phyloP scores from a whole-genome alignment of 2,329 filamentous ascomycete species.

The Claviceps paspali region DNA sequence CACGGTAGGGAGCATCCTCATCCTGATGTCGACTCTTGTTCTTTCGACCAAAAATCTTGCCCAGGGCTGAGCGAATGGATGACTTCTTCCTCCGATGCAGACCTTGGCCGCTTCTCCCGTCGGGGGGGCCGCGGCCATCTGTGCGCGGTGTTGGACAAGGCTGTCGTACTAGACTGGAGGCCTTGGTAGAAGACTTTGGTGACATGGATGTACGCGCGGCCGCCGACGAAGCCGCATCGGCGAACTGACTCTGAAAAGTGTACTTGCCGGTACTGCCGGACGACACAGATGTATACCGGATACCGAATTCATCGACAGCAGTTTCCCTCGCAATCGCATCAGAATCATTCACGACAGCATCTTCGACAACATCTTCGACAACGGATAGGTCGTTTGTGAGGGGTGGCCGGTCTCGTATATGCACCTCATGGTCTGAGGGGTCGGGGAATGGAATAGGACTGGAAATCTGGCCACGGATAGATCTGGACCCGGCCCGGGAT shows the following conservation, averaged over 20 bases:
- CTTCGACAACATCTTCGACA: no score
- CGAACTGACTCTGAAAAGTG: background rate
- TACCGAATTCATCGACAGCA: background rate
- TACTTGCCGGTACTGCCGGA: background rate
- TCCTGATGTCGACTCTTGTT: constrained; percentile 25
- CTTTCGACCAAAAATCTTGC: constrained; percentile 42
- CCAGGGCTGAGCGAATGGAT: constrained; percentile 37
- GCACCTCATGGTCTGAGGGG: constrained; percentile 36
- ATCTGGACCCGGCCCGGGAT: constrained; percentile 20
- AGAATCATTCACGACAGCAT: background rate
- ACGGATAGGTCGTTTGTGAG: constrained; percentile 18
- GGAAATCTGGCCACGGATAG: constrained; percentile 43
- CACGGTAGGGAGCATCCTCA: background rate
- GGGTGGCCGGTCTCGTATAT: constrained; percentile 28
- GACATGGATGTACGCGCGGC: background rate
- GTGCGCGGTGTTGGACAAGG: constrained; percentile 6
- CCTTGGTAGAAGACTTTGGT: background rate
- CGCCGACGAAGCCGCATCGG: background rate
- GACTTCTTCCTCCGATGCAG: constrained; percentile 41
- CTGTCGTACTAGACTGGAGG: constrained; percentile 4
- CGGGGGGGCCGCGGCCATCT: constrained; percentile 5
- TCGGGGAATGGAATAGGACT: constrained; percentile 10
- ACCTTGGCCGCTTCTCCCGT: constrained; percentile 5
- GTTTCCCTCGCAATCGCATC: background rate
- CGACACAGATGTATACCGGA: background rate